Conservation (phyloP, 1,284 basidiomycete genomes). For the Cryptococcus neoformans region DNA sequence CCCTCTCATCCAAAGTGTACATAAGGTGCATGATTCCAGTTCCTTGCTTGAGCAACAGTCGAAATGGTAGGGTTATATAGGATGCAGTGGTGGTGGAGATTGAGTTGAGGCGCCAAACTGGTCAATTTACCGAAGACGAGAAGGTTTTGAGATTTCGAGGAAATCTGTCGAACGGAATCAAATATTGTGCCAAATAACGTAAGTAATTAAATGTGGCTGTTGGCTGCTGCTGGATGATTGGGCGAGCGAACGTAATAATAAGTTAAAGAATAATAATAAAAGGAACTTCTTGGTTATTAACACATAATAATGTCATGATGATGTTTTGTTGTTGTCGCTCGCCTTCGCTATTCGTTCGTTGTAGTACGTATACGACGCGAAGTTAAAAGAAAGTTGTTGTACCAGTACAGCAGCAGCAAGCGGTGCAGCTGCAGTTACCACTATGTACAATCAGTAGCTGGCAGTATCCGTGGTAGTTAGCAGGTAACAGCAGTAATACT, state of each 20-base stretch:
- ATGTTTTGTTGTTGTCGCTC: background rate
- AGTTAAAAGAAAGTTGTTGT: no score
- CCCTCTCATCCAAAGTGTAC: conserved; percentile 78
- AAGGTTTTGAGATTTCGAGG: background rate
- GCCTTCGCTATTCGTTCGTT: no score
- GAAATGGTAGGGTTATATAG: background rate
- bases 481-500: no score
- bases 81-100: background rate
- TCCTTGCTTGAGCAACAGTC: background rate
- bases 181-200: background rate
- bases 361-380: no score
- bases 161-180: no score
- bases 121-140: background rate
- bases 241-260: no score
- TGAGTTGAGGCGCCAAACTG: background rate
- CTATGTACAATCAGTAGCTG: no score
- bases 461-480: no score
- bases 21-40: conserved; percentile 77
- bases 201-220: background rate
- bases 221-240: no score
- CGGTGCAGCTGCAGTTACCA: no score
- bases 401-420: no score
- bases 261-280: background rate
- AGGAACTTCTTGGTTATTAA: background rate
- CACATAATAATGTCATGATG: background rate